Base-by-base conservation (phyloP, 129 eudicot genomes). In the Tanacetum coccineum region DNA sequence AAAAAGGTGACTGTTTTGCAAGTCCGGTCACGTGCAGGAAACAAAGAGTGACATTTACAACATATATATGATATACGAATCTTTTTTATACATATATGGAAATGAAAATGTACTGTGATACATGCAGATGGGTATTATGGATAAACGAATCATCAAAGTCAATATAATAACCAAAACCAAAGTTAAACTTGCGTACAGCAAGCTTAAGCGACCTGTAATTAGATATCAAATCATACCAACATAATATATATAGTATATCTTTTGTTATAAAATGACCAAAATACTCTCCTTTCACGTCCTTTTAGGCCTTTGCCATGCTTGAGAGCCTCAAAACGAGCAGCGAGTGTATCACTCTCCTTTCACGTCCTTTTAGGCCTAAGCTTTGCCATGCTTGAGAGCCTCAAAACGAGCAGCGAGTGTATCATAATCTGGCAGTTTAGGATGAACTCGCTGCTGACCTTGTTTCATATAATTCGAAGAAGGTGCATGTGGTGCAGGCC, bases 371-470 rank as follows among this genome's bases (percentile, higher is more conserved):
- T 42, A 67, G 39, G 25, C 60, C 72, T 60, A 64, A 7, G 76
- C 19, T 67, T 82, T 89, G 39, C 59, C 84, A 69, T 80, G 70
- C 81, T 89, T 94, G 66, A 89, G 93, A 32, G 93, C 85, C 60
- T 94, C 95, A 59, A 94, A 89, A 59, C 97, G 97, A 56, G 99
- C 95, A 61, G 96, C 84, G 54, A 93, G 79, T 26, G 78, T 73
- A 62, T 94, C 97, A 39, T 87, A 94, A 70, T 94, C 99, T 39
- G 99, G 99, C 75, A 94, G 72, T 53, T 94, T 94, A 45, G 99
- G 99, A 80, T 94, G 99, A 65, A 85, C 90, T 17, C 93, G 85
- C 40, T 81, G 82, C 40, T 81, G 82, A 58, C 71, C 77, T n/a
- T 83, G 78, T 64, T 54, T 48, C 66, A 18, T 61, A 42, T 51